Base-by-base conservation (phyloP, 1,284 basidiomycete genomes). In the Coniophora puteana region DNA sequence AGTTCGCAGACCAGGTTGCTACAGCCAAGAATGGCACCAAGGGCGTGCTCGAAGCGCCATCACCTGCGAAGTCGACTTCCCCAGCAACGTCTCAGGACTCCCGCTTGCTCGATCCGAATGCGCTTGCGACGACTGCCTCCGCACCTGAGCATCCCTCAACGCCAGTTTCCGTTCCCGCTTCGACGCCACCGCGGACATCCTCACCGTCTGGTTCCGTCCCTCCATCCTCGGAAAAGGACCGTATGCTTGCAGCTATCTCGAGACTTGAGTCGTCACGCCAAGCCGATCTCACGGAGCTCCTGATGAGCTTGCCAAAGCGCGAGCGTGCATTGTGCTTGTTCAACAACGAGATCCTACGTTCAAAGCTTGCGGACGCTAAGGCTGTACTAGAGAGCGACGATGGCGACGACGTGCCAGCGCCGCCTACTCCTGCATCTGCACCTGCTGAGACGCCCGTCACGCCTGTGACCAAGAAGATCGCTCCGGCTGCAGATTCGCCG, bases 301-400 rank as follows among this genome's bases (percentile, higher is more conserved):
- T 94, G 25, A 86, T 91, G 76, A 82, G 80, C 49, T 69, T 95
- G 18, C 83, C 87, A 3, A 93, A 92, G 64, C 80, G 88, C 50
- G 92, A 95, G 51, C 79, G 90, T 3, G 90, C 89, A 0, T 74
- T 94, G 77, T 92, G 89, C 62, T 69, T 94, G 30, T 94, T 94
- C 72, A 94, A 92, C 51, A 71, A 73, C 8, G 89, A 93, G 50
- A 76, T 89, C 27, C 70, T 94, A 24, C 74, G 80, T 40, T 70
- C 69, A 17, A 94, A 94, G 63, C 71, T 94, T 11, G 76, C 76
- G 2, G 91, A 92, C 52, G 92, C 92, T 8, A 86, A 83, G 65
- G 70, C 78, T 52, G 85, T 94, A 13, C 63, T 91, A 39, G 85
- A 89, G 28, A 83, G 78, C 39, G 78, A 78, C 17, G 83, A 81